Conservation (phyloP, 2,329 filamentous ascomycete species). For the Cytospora chrysosperma region DNA sequence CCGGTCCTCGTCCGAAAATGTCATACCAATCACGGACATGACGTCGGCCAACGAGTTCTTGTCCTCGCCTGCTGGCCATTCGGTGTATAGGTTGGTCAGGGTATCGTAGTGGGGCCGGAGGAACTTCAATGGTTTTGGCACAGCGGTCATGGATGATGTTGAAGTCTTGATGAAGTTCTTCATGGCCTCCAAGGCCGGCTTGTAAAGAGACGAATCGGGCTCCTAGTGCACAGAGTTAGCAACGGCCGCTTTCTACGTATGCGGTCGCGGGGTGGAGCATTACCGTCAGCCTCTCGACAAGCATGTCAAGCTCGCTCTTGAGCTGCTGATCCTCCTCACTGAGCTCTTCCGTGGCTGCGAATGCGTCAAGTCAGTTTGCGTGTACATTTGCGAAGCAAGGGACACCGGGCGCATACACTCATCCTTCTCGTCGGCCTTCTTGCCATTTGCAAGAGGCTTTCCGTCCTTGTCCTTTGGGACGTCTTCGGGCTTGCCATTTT, state of each 20-base stretch:
- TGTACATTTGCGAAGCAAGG: slow-evolving; percentile 14
- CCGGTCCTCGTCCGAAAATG: slow-evolving; percentile 93
- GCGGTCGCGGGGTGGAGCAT: slow-evolving; percentile 3
- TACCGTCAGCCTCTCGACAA: slow-evolving; percentile 92
- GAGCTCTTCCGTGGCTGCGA: slow-evolving; percentile 71
- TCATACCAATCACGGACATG: slow-evolving; percentile 97
- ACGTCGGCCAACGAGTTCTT: slow-evolving; percentile 93
- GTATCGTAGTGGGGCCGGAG: slow-evolving; percentile 94
- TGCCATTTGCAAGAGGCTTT: slow-evolving; percentile 68
- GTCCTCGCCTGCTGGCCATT: slow-evolving; percentile 80
- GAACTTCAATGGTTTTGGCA: slow-evolving; percentile 98
- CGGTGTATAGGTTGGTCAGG: slow-evolving; percentile 82
- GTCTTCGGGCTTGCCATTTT: slow-evolving; percentile 58
- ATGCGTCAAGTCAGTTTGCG: slow-evolving; percentile 38
- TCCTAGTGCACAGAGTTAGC: slow-evolving; percentile 57
- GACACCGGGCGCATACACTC: slow-evolving; percentile 41
- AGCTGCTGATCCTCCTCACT: slow-evolving; percentile 98
- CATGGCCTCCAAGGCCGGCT: slow-evolving; percentile 90
- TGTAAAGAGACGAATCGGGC: slow-evolving; percentile 82
- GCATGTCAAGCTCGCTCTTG: slow-evolving; percentile 96
- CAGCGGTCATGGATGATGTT: slow-evolving; percentile 98
- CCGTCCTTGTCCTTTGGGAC: slow-evolving; percentile 66
- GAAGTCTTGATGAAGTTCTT: slow-evolving; percentile 99
- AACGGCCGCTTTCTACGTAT: slow-evolving; percentile 1
- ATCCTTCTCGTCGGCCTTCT: slow-evolving; percentile 71